phyloP scores from a whole-genome alignment of 305 asterid species.

The Fraxinus ornus region DNA sequence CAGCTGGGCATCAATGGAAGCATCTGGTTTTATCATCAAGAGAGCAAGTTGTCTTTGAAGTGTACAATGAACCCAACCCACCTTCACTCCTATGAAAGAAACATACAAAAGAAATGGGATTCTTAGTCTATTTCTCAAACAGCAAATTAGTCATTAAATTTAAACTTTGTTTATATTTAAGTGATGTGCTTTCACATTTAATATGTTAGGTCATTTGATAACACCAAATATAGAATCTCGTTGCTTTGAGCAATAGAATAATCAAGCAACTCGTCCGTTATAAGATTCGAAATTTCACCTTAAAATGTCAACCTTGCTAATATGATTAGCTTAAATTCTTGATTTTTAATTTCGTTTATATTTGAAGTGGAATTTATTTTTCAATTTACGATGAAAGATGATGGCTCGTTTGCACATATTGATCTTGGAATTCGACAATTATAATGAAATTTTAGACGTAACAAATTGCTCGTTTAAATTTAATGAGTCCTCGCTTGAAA shows the following conservation, averaged over 20 bases:
- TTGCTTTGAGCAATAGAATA: neutral
- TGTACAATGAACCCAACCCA: neutral
- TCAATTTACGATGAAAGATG: neutral
- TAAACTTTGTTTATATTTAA: too few relatives aligned
- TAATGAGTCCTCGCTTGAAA: neutral
- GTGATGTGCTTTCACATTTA: neutral
- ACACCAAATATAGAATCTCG: neutral
- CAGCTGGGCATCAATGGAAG: neutral
- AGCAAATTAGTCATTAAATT: neutral
- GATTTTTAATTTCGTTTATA: neutral
- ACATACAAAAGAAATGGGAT: neutral
- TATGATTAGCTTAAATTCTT: too few relatives aligned
- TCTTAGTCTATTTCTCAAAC: neutral
- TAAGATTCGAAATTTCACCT: too few relatives aligned
- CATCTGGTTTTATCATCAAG: neutral
- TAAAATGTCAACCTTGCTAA: neutral
- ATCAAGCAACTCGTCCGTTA: too few relatives aligned
- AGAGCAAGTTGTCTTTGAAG: neutral
- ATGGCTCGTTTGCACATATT: neutral
- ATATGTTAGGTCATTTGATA: neutral
- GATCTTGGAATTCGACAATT: neutral
- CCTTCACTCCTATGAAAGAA: neutral
- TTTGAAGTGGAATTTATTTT: too few relatives aligned
- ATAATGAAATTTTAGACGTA: neutral
- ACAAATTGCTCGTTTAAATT: too few relatives aligned